Evolutionary conservation across 768 basidiomycete species (phyloP), one percentile per base, ranked within the genome.

Genomic region (Polyporus arcularius): DNA sequence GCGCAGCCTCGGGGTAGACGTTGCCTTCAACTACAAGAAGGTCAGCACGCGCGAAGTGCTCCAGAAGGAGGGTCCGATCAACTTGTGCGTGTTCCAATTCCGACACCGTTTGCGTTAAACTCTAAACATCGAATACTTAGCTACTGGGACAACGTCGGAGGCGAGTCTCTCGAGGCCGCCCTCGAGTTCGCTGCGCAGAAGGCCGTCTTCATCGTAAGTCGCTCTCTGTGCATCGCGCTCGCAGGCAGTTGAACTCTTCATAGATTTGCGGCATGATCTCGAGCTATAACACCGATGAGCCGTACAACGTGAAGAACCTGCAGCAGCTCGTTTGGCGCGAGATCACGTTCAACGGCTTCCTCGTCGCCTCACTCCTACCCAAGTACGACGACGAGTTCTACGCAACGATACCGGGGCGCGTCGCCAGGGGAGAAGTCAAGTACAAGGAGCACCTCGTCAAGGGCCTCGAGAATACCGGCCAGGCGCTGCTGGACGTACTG

Each of bases 1-100:
- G 72, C 79, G 79, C 52, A 77, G 79, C 3, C 64, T 88, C n/a
- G 89, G 88, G 0, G 83, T 84, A 0, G 88, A 92, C 64, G 80
- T 87, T 5, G 85, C 79, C 0, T 90, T 89, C 76, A 89, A 91
- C 71, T 90, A 88, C 74, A 88, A 92, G 78, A 89, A 80, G 0
- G 76, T 76, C 1, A 74, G 75, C 49, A 84, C 82, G 0, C 66
- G 66, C 0, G 82, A 86, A 12, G 75, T 87, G 2, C 73, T 92
- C 47, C 67, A 69, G 61, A 78, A 78, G 58, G 79, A 89, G 64
- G 87, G 87, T 2, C 83, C 81, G 0, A 77, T 88, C 48, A 76
- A 86, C 65, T 72, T 86, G 47, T 64, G 6, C 46, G 46, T 57
- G 14, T 14, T 4, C 14, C 11, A 11, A 30, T 21, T 26, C 8